These are phyloP conservation scores for Arthrobotrys megalospora DNA, from an alignment of 2,329 filamentous ascomycete genomes.

Conservation along the genomic window DNA sequence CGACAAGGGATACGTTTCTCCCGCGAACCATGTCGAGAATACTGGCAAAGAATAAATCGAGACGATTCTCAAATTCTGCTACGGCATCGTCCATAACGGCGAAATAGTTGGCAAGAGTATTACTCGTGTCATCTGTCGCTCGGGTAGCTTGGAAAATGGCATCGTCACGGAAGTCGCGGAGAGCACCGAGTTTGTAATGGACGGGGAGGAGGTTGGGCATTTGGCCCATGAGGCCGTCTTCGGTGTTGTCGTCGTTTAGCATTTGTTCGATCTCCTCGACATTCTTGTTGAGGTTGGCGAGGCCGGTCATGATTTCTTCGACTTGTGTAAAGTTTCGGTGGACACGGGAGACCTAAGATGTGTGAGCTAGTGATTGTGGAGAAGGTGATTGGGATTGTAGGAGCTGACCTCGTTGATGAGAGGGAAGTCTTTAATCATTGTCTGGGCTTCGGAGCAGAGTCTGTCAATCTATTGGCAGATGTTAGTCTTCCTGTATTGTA, in stretches of 20 bases:
- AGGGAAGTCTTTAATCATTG: conserved; percentile 96
- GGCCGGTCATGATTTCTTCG: conserved; percentile 90
- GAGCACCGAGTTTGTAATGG: conserved; percentile 91
- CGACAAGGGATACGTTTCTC: conserved; percentile 90
- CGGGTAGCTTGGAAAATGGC: conserved; percentile 95
- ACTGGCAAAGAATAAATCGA: conserved; percentile 89
- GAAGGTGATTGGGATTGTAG: background rate
- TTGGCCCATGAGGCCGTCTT: conserved; percentile 73
- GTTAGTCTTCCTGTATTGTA: conserved; percentile 26
- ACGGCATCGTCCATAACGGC: conserved; percentile 86
- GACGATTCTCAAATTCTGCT: conserved; percentile 95
- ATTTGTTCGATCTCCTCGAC: conserved; percentile 82
- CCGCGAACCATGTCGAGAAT: conserved; percentile 87
- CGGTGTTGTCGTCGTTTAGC: conserved; percentile 82
- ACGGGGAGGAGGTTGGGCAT: conserved; percentile 92
- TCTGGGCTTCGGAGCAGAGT: conserved; percentile 95
- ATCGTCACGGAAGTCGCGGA: conserved; percentile 94
- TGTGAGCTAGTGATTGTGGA: conserved; percentile 26
- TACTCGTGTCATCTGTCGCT: conserved; percentile 82
- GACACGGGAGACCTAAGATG: conserved; percentile 79
- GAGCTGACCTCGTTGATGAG: conserved; percentile 80
- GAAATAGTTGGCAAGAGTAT: conserved; percentile 92
- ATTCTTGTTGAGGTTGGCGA: conserved; percentile 87
- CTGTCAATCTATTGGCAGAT: conserved; percentile 79
- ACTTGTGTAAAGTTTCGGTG: conserved; percentile 97